Percentiles rank a stretch among this genome's conserved stretches.
Conservation (phyloP, 306 rosid species). For the Pterocarpus santalinus region DNA sequence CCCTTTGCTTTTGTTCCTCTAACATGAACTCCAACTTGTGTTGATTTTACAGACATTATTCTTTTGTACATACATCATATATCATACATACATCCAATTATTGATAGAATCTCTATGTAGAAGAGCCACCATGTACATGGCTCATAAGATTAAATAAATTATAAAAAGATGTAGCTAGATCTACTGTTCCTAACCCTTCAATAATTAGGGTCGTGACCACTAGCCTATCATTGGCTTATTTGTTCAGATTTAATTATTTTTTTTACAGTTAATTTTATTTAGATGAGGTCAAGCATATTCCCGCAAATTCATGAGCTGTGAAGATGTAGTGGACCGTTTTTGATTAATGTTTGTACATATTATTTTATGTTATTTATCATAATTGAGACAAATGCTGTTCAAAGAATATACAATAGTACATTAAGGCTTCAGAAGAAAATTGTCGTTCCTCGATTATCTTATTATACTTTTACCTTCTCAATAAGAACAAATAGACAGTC, state of each 20-base stretch:
- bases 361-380: constrained; percentile 17
- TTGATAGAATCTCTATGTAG: constrained; percentile 48
- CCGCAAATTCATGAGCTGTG: constrained; percentile 45
- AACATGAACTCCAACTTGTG: constrained; percentile 50
- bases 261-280: constrained; percentile 7
- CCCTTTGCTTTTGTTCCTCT: constrained; percentile 40
- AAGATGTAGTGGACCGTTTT: neutral
- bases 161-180: constrained; percentile 42
- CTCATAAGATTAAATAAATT: neutral
- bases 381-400: constrained; percentile 29
- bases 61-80: constrained; percentile 39
- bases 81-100: constrained; percentile 45
- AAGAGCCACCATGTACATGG: constrained; percentile 37
- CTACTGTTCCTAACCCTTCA: constrained; percentile 53
- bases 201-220: constrained; percentile 41
- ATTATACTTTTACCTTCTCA: neutral
- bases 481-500: constrained; percentile 20
- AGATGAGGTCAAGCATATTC: constrained; percentile 40
- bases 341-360: neutral
- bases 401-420: constrained; percentile 19
- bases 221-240: constrained; percentile 14
- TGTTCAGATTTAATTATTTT: constrained; percentile 7
- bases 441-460: neutral
- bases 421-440: constrained; percentile 6
- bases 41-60: constrained; percentile 43